Conservation (phyloP, 2,329 filamentous ascomycete genomes). For the Neobulgaria alba region DNA sequence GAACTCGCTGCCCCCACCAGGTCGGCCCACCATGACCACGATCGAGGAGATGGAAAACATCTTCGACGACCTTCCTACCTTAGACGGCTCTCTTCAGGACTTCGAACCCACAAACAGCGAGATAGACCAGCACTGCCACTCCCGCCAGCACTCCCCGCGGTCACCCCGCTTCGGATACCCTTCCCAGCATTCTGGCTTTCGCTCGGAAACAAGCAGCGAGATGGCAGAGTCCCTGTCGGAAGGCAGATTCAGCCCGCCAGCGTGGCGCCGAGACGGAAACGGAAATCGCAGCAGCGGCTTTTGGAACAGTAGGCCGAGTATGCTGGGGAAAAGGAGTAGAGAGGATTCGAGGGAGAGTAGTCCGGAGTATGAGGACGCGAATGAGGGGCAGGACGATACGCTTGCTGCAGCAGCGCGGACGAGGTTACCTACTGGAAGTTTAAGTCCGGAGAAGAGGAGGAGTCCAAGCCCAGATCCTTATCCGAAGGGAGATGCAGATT, state of each 20-base stretch:
- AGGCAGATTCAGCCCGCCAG: slow-evolving; percentile 57
- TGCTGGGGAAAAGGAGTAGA: slow-evolving; percentile 42
- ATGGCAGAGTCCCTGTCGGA: slow-evolving; percentile 35
- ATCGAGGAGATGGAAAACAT: slow-evolving; percentile 39
- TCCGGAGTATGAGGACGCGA: slow-evolving; percentile 50
- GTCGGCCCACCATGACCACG: slow-evolving; percentile 6
- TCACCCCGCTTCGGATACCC: slow-evolving; percentile 42
- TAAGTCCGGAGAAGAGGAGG: slow-evolving; percentile 47
- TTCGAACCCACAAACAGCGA: slow-evolving; percentile 44
- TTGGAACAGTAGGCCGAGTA: slow-evolving; percentile 39
- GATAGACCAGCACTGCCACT: slow-evolving; percentile 12
- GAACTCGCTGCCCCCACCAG: neutral
- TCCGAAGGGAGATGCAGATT: slow-evolving; percentile 28
- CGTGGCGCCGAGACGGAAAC: slow-evolving; percentile 44
- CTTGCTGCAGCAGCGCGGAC: slow-evolving; percentile 22
- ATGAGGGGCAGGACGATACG: slow-evolving; percentile 32
- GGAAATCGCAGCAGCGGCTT: slow-evolving; percentile 36
- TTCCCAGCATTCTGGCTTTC: slow-evolving; percentile 56
- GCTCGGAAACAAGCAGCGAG: slow-evolving; percentile 36
- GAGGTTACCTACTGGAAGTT: slow-evolving; percentile 39
- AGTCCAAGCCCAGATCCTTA: slow-evolving; percentile 44
- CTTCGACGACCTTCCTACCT: slow-evolving; percentile 50
- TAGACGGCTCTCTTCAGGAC: slow-evolving; percentile 53
- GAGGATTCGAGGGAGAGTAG: slow-evolving; percentile 47
- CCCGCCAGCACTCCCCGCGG: slow-evolving; percentile 2